phyloP scores from a whole-genome alignment of 345 rosid species.

The Salix brachista region DNA sequence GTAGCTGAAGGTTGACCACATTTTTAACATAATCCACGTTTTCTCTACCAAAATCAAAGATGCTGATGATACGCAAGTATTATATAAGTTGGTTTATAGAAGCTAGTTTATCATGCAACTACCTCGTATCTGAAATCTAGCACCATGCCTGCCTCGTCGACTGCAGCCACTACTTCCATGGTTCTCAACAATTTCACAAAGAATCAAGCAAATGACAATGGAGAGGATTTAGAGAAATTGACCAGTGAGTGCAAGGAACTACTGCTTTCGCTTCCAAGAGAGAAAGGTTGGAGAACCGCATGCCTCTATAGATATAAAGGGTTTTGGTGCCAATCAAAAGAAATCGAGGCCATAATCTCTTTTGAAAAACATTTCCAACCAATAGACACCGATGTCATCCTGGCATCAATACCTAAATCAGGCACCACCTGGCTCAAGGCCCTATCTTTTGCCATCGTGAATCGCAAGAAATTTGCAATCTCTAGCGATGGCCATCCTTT shows the following conservation, averaged over 20 bases:
- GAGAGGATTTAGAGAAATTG: conserved; percentile 26
- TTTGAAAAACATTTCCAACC: conserved; percentile 36
- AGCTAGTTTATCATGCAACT: background rate
- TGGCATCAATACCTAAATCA: conserved; percentile 37
- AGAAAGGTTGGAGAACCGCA: conserved; percentile 67
- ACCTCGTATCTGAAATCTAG: background rate
- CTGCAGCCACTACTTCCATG: background rate
- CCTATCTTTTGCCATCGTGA: conserved; percentile 23
- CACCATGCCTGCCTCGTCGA: conserved; percentile 3
- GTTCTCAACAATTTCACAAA: background rate
- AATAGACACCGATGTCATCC: conserved; percentile 25
- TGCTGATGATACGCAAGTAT: background rate
- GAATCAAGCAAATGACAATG: conserved; percentile 3
- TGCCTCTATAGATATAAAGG: conserved; percentile 54
- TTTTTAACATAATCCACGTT: too few species aligned
- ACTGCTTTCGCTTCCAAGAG: conserved; percentile 51
- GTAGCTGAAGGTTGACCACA: too few species aligned
- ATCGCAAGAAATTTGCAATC: conserved; percentile 13
- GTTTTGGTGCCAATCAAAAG: conserved; percentile 69
- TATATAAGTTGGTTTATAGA: background rate
- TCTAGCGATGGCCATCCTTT: conserved; percentile 19
- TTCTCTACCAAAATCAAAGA: too few species aligned
- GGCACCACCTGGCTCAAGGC: conserved; percentile 54
- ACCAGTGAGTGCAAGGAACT: conserved; percentile 51
- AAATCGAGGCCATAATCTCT: conserved; percentile 56